phyloP scores from a whole-genome alignment of 257 asterid genomes.

The Solanum ossicruentum region DNA sequence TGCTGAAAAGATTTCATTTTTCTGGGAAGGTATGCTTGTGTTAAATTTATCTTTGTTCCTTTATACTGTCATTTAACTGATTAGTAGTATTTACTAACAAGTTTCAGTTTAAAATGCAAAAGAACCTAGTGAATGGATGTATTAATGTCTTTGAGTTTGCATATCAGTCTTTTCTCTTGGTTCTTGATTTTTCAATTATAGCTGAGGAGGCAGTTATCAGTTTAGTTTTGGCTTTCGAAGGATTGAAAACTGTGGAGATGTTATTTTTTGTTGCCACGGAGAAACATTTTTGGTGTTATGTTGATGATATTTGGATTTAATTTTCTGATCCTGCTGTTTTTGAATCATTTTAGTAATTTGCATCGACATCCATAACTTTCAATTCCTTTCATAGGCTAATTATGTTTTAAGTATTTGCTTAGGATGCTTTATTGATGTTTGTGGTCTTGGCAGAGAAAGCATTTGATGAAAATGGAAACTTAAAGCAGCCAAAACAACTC shows the following conservation, averaged over 20 bases:
- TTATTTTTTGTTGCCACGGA: neutral
- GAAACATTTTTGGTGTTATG: neutral
- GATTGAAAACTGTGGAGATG: neutral
- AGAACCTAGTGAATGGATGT: neutral
- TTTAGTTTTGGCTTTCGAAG: neutral
- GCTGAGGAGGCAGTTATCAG: neutral
- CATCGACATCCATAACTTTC: neutral
- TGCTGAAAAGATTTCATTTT: conserved; percentile 86
- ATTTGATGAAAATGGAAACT: conserved; percentile 51
- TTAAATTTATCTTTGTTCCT: neutral
- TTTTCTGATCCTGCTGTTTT: neutral
- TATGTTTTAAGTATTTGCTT: neutral
- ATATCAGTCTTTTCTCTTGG: neutral
- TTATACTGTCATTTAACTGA: neutral
- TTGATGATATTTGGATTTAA: neutral
- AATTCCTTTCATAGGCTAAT: neutral
- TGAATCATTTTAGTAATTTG: neutral
- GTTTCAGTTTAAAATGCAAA: neutral
- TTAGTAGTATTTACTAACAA: neutral
- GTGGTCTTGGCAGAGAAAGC: conserved; percentile 49
- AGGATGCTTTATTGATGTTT: neutral
- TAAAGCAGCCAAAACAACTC: conserved; percentile 62
- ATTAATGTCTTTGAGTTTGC: neutral
- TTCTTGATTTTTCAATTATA: neutral
- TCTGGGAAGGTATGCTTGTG: conserved; percentile 68